Percentiles rank a stretch among this genome's conserved stretches.
phyloP scores from a whole-genome alignment of 2,329 filamentous ascomycete species.

The Exophiala mesophila region DNA sequence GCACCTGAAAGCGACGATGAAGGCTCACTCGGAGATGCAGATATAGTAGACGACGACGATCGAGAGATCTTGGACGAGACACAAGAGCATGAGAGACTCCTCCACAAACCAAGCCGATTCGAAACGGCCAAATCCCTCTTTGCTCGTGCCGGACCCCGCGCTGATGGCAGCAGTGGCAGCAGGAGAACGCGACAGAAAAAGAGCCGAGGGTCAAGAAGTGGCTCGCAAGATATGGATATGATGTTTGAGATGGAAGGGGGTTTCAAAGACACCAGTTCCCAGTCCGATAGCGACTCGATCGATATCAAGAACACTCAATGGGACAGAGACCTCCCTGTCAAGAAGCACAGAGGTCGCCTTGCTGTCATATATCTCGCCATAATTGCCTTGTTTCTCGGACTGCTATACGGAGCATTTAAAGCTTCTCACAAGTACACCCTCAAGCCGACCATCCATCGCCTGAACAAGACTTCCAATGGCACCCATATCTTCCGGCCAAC shows the following conservation, averaged over 20 bases:
- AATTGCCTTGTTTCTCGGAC: constrained; percentile 49
- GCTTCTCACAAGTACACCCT: constrained; percentile 40
- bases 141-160: constrained; percentile 24
- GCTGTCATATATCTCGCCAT: constrained; percentile 35
- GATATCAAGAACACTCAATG: constrained; percentile 44
- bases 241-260: constrained; percentile 93
- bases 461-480: constrained; percentile 61
- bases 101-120: constrained; percentile 38
- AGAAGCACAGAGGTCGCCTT: constrained; percentile 26
- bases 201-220: constrained; percentile 45
- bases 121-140: constrained; percentile 38
- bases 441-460: constrained; percentile 18
- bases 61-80: constrained; percentile 62
- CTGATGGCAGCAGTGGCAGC: constrained; percentile 30
- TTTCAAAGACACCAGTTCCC: constrained; percentile 57
- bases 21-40: background rate
- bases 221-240: constrained; percentile 67
- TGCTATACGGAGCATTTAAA: constrained; percentile 54
- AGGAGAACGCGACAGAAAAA: constrained; percentile 48
- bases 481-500: constrained; percentile 86
- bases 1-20: constrained; percentile 14
- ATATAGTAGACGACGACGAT: constrained; percentile 13
- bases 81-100: constrained; percentile 53
- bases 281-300: constrained; percentile 55
- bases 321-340: constrained; percentile 28